Conservation (phyloP, 2,329 filamentous ascomycete species). For the Monosporascus ibericus region DNA sequence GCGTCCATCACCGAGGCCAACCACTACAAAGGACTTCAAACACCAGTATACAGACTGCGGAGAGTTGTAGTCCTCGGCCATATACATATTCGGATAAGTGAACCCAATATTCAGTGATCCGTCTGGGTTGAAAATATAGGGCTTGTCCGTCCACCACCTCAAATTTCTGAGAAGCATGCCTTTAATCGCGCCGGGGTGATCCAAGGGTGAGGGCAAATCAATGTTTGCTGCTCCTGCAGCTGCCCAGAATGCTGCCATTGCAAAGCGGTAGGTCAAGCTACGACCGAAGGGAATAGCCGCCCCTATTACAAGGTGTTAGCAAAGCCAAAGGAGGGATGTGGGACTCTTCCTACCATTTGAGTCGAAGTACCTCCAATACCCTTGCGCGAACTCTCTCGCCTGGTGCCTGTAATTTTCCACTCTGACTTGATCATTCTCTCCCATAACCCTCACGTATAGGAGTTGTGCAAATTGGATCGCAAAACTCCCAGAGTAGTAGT, state of each 20-base stretch:
- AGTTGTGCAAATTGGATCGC: slow-evolving; percentile 47
- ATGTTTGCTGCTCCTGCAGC: slow-evolving; percentile 37
- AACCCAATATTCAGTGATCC: slow-evolving; percentile 42
- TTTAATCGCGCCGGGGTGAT: slow-evolving; percentile 35
- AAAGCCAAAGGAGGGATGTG: too few relatives aligned
- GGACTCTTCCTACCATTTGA: slow-evolving; percentile 26
- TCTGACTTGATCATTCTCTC: slow-evolving; percentile 32
- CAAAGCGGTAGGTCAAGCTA: slow-evolving; percentile 45
- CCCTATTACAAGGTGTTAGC: slow-evolving; percentile 24
- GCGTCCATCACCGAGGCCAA: slow-evolving; percentile 29
- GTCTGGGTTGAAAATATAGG: slow-evolving; percentile 41
- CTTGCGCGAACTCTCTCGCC: slow-evolving; percentile 33
- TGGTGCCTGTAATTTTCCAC: slow-evolving; percentile 29
- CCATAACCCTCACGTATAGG: slow-evolving; percentile 12
- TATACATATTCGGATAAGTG: slow-evolving; percentile 41
- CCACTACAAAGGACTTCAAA: slow-evolving; percentile 41
- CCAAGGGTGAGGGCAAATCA: slow-evolving; percentile 29
- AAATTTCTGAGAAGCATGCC: slow-evolving; percentile 44
- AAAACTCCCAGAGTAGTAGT: slow-evolving; percentile 50
- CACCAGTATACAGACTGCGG: slow-evolving; percentile 51
- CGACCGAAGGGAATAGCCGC: slow-evolving; percentile 46
- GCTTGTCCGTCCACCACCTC: slow-evolving; percentile 40
- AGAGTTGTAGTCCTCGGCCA: slow-evolving; percentile 52
- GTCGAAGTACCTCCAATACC: slow-evolving; percentile 45
- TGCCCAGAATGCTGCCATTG: slow-evolving; percentile 42